phyloP scores from a whole-genome alignment of 495 filamentous ascomycete genomes.

The Xylaria sp. region DNA sequence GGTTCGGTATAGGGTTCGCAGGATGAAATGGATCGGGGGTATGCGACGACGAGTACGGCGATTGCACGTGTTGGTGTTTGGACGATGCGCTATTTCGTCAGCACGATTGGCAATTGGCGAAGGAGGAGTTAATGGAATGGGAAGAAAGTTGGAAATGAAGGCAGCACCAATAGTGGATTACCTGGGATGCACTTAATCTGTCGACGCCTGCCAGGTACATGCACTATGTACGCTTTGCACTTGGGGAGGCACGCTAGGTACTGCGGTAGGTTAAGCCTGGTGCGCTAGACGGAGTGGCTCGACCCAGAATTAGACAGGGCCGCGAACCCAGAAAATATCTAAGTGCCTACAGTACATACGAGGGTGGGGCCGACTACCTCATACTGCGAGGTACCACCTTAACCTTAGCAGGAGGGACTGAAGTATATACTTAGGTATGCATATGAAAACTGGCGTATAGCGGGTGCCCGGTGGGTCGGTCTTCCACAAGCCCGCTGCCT shows the following conservation, averaged over 20 bases:
- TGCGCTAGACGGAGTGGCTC: background rate
- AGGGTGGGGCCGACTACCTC: too few relatives aligned
- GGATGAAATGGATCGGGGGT: background rate
- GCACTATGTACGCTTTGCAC: background rate
- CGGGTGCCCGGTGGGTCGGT: background rate
- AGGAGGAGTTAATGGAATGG: background rate
- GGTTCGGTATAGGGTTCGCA: background rate
- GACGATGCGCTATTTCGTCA: constrained; percentile 14
- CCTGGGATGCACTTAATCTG: background rate
- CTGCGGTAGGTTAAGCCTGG: background rate
- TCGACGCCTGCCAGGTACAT: constrained; percentile 1
- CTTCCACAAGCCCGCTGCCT: background rate
- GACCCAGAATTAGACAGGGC: background rate
- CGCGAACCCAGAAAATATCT: background rate
- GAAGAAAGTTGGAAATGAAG: constrained; percentile 28
- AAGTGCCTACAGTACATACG: background rate
- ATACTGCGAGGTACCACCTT: too few relatives aligned
- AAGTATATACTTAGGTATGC: too few relatives aligned
- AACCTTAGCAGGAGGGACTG: too few relatives aligned
- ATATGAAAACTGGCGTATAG: too few relatives aligned
- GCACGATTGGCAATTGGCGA: constrained; percentile 26
- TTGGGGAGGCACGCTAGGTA: background rate
- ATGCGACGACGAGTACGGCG: background rate
- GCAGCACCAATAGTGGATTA: constrained; percentile 30
- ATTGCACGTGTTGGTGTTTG: constrained; percentile 23